Conservation (phyloP, 306 rosid genomes). For the Arachis hypogaea region DNA sequence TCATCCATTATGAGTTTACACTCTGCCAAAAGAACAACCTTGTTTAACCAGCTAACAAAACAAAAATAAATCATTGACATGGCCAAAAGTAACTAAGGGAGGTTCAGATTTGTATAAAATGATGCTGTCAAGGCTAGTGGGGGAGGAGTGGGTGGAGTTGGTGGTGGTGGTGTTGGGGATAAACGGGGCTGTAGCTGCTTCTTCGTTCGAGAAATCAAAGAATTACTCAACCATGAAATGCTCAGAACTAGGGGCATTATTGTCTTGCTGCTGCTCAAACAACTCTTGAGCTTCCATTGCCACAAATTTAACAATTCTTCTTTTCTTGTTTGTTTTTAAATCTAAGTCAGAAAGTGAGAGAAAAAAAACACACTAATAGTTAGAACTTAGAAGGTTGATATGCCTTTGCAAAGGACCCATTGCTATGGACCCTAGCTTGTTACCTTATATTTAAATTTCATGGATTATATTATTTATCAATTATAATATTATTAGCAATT, state of each 20-base stretch:
- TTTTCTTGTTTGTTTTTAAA: too few species aligned
- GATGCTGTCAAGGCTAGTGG: constrained; percentile 35
- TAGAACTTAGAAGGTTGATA: constrained; percentile 46
- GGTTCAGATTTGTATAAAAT: not conserved
- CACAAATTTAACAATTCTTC: not conserved
- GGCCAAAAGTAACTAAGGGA: too few species aligned
- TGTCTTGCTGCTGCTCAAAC: constrained; percentile 46
- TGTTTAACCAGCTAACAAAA: too few species aligned
- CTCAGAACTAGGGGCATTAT: constrained; percentile 39
- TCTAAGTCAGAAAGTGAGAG: constrained; percentile 24
- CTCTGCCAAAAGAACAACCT: too few species aligned
- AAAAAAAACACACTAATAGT: constrained; percentile 16
- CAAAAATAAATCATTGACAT: too few species aligned
- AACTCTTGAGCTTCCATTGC: constrained; percentile 72
- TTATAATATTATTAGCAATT: too few species aligned
- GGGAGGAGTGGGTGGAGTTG: constrained; percentile 60
- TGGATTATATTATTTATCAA: too few species aligned
- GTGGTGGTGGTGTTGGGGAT: constrained; percentile 26
- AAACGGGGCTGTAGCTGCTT: constrained; percentile 36
- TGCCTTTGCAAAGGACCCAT: constrained; percentile 64
- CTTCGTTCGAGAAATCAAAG: constrained; percentile 77
- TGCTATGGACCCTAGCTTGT: not conserved
- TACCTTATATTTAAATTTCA: not conserved
- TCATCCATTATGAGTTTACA: too few species aligned
- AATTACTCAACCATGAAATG: constrained; percentile 82